Base-by-base conservation (phyloP, 2,329 filamentous ascomycete species). In the Pezizomycotina sp. region DNA sequence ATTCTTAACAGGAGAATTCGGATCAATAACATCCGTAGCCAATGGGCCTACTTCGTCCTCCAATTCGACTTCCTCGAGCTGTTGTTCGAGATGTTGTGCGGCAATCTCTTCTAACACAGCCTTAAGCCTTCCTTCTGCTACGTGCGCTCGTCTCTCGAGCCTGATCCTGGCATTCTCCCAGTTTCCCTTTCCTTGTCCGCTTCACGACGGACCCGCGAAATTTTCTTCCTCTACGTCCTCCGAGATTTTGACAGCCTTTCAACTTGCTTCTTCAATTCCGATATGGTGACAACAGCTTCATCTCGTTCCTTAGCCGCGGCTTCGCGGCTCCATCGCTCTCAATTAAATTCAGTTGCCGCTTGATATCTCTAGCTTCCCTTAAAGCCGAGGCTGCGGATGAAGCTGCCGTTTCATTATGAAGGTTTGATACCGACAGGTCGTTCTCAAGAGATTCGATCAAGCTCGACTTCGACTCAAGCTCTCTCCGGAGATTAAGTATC, bases 261-360 rank as follows among this genome's bases (percentile, higher is more conserved):
- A 1, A 95, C 64, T 46, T 82, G 77, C 53, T 70, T 76, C 50
- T 71, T 80, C 12, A 78, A 62, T 49, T 95, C 86, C 1, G 66
- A 57, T 24, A 71, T 68, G 2, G 68, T 68, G 38, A 82, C 77
- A 6, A 84, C 68, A 4, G 81, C 79, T 43, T 82, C 76, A 47
- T 98, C 86, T 31, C 86, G 71, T 58, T 98, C 89, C 32, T 74
- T 74, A 10, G 77, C 74, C 30, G 98, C 62, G 50, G 91, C 81
- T 31, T 79, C 74, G 6, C 95, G 63, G 84, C 84, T 8, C 82
- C 83, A 9, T 84, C 86, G 27, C 79, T 82, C 57, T 98, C 89
- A 4, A 93, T 64, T 29, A 91, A 64, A 35, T 84, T 72, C 43
- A 95, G 62, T 55, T 95, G 84, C 26, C 82, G 76, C 56, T 89